Evolutionary conservation across 176 grass and related monocot species (phyloP), one percentile per base, ranked within the genome.

Genomic region (Carex littledalei): DNA sequence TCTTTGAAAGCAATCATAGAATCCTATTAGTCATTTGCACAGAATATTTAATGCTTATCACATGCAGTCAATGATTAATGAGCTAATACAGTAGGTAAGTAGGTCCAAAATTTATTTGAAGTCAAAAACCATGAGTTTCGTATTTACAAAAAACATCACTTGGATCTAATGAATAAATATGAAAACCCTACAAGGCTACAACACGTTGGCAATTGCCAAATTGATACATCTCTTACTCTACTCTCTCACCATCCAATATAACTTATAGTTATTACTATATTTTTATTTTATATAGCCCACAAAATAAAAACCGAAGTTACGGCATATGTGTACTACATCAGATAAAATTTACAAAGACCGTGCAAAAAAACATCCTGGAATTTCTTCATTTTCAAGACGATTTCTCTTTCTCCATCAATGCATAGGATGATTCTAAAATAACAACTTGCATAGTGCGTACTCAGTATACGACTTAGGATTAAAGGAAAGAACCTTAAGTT

Each of bases 311-410:
- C 14, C 0, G 0, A 15, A 77, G 32, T 78, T 78, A 57, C 20
- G 57, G 74, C 74, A 78, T 57, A 52, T 18, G 15, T 57, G 56
- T 62, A 82, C 61, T 65, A 83, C 37, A 63, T 82, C 26, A 18
- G 59, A 67, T 83, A 54, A 50, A 83, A 67, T 83, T 67, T 83
- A 83, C 81, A 83, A 53, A 18, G 43, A 67, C 20, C 63, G 21
- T 52, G 34, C 43, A 52, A 10, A 14, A 13, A 35, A 60, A 52
- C 43, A 53, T 67, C 10, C 37, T 52, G 24, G 0, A 32, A 17
- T 67, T 54, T 29, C 41, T 31, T 54, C 61, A 67, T 8, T 39
- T 39, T 6, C 3, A 5, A 39, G 37, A 39, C 0, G 3, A 66
- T 41, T 64, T 81, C 34, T 21, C 49, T 5, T 67, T 63, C 80